Evolutionary conservation across 768 basidiomycete genomes (phyloP), one percentile per base, ranked within the genome.

Genomic region (Pleurotus tuoliensis): DNA sequence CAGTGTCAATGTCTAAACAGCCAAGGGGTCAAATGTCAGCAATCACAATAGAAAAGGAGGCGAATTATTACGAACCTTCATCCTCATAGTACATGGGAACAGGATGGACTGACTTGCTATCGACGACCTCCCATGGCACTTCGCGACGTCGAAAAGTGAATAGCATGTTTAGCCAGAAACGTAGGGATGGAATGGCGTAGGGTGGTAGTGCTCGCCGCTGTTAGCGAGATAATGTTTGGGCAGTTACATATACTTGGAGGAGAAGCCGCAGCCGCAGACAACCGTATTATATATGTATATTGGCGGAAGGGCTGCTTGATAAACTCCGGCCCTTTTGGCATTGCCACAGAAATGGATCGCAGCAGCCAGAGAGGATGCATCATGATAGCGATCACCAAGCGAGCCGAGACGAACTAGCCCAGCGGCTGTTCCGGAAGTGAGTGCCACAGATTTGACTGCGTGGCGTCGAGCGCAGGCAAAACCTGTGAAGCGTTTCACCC

Each of bases 41-140:
- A 39, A 55, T 24, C 34, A 41, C 16, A n/a, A 15, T 40, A 52
- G 5, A 48, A 20, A 27, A 6, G 41, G 27, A 13, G 30, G 15
- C 7, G 3, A 34, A 25, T 6, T 47, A n/a, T 25, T 45, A 64
- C 77, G 47, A 57, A 84, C 83, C 83, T 65, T 78, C 76, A 59
- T 87, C 81, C 52, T 82, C 83, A 60, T 82, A 79, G 67, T 82
- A 87, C 68, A 79, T 82, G 15, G 80, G 74, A 12, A 90, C 79
- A 22, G 89, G 84, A 46, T 84, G 80, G 48, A 92, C 81, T 30
- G 74, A 69, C 63, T 79, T 81, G 64, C 76, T 82, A 57, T 84
- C 83, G 25, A 90, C 85, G 41, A 91, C 88, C 71, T 92, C 90
- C 90, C 90, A 92, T 38, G 87, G 81, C 7, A 72, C 71, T 64